These are phyloP conservation scores for Alternaria triticimaculans DNA, from an alignment of 2,329 filamentous ascomycete genomes.

Conservation along the genomic window DNA sequence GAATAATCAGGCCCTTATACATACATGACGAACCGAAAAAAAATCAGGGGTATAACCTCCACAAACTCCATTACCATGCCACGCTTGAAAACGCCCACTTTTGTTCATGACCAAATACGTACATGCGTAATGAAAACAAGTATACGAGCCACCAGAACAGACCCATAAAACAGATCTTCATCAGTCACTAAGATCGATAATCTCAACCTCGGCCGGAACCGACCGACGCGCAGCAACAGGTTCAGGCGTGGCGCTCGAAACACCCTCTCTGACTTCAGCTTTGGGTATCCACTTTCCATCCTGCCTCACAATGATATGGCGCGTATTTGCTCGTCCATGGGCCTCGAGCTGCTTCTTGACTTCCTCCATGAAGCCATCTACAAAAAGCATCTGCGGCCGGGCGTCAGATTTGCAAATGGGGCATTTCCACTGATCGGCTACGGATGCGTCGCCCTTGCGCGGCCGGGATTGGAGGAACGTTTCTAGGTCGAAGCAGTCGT, in stretches of 20 bases:
- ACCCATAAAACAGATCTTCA: too few species aligned
- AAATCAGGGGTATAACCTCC: conserved; percentile 5
- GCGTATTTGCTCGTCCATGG: conserved; percentile 58
- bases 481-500: conserved; percentile 88
- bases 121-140: not conserved
- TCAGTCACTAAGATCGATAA: conserved; percentile 23
- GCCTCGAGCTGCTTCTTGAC: conserved; percentile 65
- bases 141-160: not conserved
- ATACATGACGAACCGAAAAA: not conserved
- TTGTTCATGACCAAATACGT: not conserved
- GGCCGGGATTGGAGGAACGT: conserved; percentile 69
- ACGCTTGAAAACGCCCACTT: not conserved
- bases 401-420: conserved; percentile 82
- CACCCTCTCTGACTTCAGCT: conserved; percentile 15
- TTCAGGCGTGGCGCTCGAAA: not conserved
- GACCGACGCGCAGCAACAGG: not conserved
- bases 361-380: conserved; percentile 75
- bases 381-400: conserved; percentile 71
- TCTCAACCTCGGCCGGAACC: not conserved
- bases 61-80: not conserved
- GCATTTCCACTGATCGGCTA: conserved; percentile 81
- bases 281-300: conserved; percentile 71
- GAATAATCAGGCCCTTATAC: not conserved
- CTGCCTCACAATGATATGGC: conserved; percentile 67
- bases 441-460: conserved; percentile 32